Evolutionary conservation across 768 basidiomycete species (phyloP), one percentile per base, ranked within the genome.

Genomic region (Calocera viscosa): DNA sequence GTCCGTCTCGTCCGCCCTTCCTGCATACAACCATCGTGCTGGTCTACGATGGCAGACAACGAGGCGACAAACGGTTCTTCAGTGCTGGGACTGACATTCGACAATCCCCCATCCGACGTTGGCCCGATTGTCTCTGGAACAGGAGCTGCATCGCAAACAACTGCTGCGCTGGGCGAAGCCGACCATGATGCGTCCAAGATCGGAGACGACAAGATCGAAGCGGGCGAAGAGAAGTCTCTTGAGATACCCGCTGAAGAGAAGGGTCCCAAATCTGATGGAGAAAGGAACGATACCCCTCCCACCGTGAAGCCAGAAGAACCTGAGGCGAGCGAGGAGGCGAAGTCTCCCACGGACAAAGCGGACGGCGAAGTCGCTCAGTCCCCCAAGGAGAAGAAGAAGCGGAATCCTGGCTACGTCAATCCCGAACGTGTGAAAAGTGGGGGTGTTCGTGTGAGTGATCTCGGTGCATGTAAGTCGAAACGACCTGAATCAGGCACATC

Each of bases 401-500:
- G 87, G 1, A 60, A 60, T 60, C 53, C 53, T 3, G 53, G 53
- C 7, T 92, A 92, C 79, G 80, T 89, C 53, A 91, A 91, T 75
- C 85, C 82, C 8, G 89, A 91, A 72, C 87, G 90, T 75, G 86
- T 91, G 78, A 90, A 84, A 77, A 91, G 90, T 10, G 89, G 90
- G 16, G 90, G 89, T 17, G 72, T 80, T 28, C 86, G 88, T 73
- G 90, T 90, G 75, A 67, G 80, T 38, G 7, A 16, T 1, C 28
- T 19, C 32, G 10, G 8, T 24, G 43, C 26, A 60, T 60, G 30
- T 32, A 26, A 5, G 17, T 60, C 40, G 24, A 35, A 39, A 63
- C 22, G 17, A 38, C 11, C n/a, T 2, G n/a, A 34, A n/a, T 1
- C 66, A 24, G 34, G 5, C 34, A 3, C n/a, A 47, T 17, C 60